Conservation (phyloP, 768 basidiomycete genomes). For the Mycena metata region DNA sequence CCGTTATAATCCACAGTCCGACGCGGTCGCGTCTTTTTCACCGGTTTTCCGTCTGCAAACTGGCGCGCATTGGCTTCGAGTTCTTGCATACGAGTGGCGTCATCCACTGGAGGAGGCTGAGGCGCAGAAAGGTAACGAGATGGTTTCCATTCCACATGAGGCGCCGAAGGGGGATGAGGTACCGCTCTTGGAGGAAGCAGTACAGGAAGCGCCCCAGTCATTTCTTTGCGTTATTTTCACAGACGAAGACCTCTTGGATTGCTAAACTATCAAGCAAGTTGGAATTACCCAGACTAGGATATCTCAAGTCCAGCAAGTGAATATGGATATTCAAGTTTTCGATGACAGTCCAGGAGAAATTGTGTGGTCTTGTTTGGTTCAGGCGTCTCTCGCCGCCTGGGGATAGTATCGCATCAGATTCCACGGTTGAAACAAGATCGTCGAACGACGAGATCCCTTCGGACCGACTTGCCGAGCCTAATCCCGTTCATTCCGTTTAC, state of each 20-base stretch:
- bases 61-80: slow-evolving; percentile 84
- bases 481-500: too few species aligned
- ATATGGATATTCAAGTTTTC: not conserved
- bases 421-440: too few species aligned
- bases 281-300: not conserved
- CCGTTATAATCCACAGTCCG: slow-evolving; percentile 97
- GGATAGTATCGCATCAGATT: too few species aligned
- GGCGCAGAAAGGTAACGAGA: slow-evolving; percentile 78
- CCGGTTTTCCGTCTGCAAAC: slow-evolving; percentile 81
- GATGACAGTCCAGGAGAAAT: not conserved
- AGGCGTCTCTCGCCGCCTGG: not conserved
- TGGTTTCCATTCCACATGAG: slow-evolving; percentile 82
- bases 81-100: slow-evolving; percentile 75
- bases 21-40: slow-evolving; percentile 93
- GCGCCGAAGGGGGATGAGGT: slow-evolving; percentile 50
- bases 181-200: slow-evolving; percentile 64
- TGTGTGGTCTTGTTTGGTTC: slow-evolving; percentile 5
- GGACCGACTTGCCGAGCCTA: too few species aligned
- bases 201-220: slow-evolving; percentile 59
- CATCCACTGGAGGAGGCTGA: slow-evolving; percentile 83
- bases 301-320: slow-evolving; percentile 1
- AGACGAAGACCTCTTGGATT: not conserved
- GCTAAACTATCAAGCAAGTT: too few species aligned
- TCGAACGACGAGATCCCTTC: too few species aligned
- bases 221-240: slow-evolving; percentile 12